Evolutionary conservation across 352 stramenopile species (phyloP), one percentile per base, ranked within the genome.

Genomic region (Thalassiosira pacifica): DNA sequence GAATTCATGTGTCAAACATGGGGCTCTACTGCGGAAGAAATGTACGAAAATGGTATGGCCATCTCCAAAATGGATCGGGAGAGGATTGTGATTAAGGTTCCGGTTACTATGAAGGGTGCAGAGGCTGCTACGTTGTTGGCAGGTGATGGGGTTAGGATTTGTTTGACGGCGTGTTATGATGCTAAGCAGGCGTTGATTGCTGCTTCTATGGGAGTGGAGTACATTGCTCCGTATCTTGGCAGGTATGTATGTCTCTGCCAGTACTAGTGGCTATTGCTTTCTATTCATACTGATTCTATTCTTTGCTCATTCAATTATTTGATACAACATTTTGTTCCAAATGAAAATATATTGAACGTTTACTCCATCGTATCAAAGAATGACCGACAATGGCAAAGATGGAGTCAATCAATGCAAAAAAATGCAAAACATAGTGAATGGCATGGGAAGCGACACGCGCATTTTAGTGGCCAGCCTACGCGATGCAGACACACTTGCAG

Each of bases 1-100:
- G 89, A 93, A 85, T 91, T 93, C 53, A 92, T 93, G 89, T 91
- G 84, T 60, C 89, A 93, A 77, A 79, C 87, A 1, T 93, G 89
- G 89, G 89, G 86, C 37, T 65, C 59, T 0, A 87, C 76, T 3
- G 73, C 70, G n/a, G 32, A 88, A n/a, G 84, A 93, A 78, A 83
- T 93, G 74, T 91, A 87, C 69, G 26, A 84, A 40, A 71, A 60
- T 69, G 89, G 89, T 18, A 92, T 91, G 81, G 64, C 42, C 63
- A 73, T 93, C 22, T 86, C 75, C n/a, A 52, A 67, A n/a, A 64
- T 78, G 31, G 83, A 88, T 63, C 42, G 84, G 31, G 82, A 91
- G 34, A 77, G 85, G 19, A 88, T 93, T 71, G 85, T 93, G 26
- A 80, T 93, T 31, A 92, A 91, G 69, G 84, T 92, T 16, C 89